Conservation (phyloP, 192 early-diverging fungal species). For the Phlyctochytrium planicorne region DNA sequence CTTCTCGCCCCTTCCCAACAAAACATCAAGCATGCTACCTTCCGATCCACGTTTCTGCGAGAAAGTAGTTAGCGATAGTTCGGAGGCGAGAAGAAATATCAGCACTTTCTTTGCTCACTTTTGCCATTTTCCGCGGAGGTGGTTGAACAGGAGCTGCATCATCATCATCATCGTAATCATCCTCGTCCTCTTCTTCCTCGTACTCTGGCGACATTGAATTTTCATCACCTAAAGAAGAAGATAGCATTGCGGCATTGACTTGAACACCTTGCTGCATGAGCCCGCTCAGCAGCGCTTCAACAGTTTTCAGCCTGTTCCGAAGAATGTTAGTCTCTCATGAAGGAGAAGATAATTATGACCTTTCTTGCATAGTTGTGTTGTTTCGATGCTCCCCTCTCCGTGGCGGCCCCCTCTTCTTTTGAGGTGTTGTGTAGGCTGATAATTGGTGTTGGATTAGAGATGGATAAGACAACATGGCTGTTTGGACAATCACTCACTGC, state of each 20-base stretch:
- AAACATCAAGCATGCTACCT: no score
- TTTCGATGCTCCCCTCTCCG: constrained; percentile 8
- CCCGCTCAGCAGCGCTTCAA: constrained; percentile 34
- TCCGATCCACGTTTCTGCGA: no score
- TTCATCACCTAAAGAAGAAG: not conserved
- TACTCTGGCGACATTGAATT: constrained; percentile 7
- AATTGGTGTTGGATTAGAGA: no score
- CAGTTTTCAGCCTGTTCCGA: constrained; percentile 26
- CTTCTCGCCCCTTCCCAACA: no score
- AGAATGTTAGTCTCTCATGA: not conserved
- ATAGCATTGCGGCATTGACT: constrained; percentile 5
- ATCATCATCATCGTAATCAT: constrained; percentile 8
- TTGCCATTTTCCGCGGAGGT: no score
- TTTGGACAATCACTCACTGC: constrained; percentile 18
- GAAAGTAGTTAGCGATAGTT: no score
- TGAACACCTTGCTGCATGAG: constrained; percentile 16
- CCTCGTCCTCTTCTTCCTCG: constrained; percentile 20
- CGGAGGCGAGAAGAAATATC: no score
- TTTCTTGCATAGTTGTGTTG: constrained; percentile 23
- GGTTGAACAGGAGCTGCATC: no score
- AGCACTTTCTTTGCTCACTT: no score
- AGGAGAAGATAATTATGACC: not conserved
- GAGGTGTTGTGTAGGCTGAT: constrained; percentile 29
- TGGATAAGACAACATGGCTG: constrained; percentile 4
- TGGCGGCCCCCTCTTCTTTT: constrained; percentile 40